phyloP scores from a whole-genome alignment of 257 asterid genomes.

The Petrea volubilis region DNA sequence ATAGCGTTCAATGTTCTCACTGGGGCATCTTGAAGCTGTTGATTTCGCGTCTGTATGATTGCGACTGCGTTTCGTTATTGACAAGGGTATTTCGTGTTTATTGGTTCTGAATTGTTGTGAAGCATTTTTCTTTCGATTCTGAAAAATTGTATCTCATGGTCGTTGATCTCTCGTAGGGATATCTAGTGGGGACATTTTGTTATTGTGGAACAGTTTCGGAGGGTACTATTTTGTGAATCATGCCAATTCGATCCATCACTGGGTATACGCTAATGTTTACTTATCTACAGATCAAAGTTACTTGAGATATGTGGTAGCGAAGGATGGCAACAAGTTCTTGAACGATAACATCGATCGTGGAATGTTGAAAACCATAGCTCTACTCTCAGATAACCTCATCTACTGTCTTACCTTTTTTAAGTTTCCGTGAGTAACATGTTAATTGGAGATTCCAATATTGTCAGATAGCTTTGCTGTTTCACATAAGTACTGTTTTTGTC shows the following conservation, averaged over 20 bases:
- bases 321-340: no score
- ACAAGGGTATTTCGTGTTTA: not conserved
- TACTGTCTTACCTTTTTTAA: not conserved
- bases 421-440: not conserved
- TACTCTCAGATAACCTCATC: not conserved
- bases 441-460: not conserved
- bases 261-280: no score
- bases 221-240: not conserved
- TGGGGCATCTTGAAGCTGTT: not conserved
- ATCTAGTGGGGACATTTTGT: not conserved
- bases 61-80: not conserved
- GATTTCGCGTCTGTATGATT: not conserved
- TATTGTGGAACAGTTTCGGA: not conserved
- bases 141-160: not conserved
- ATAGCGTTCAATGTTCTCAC: not conserved
- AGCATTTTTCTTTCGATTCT: not conserved
- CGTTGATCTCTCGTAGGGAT: not conserved
- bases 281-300: no score
- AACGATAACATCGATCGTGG: no score
- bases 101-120: not conserved
- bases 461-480: not conserved
- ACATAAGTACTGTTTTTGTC: not conserved
- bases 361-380: not conserved
- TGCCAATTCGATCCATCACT: not conserved
- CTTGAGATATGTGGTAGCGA: no score